Conservation (phyloP, 78 protist genomes). For the Guillardia theta region DNA sequence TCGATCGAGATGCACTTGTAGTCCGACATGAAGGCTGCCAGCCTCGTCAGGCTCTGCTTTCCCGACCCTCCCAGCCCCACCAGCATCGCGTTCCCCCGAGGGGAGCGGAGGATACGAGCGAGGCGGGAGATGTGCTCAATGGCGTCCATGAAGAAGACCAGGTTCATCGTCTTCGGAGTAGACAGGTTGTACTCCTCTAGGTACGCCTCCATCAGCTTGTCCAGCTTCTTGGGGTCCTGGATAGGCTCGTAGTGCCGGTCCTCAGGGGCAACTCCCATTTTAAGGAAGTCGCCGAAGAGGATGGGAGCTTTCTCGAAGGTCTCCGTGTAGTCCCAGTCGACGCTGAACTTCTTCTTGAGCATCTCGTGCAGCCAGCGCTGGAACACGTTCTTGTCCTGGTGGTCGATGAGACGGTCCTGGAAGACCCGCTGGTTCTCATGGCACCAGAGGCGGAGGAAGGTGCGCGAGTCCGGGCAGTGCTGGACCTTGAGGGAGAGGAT, state of each 20-base stretch:
- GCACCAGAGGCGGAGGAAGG: conserved; percentile 55
- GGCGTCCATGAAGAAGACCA: conserved; percentile 72
- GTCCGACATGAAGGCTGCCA: conserved; percentile 58
- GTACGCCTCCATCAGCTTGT: conserved; percentile 52
- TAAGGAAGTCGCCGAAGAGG: conserved; percentile 43
- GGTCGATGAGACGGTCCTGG: conserved; percentile 72
- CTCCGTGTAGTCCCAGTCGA: conserved; percentile 48
- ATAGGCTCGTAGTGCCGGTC: conserved; percentile 35
- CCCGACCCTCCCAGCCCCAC: conserved; percentile 74
- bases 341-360: neutral
- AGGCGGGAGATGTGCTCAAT: conserved; percentile 53
- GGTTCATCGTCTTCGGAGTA: conserved; percentile 53
- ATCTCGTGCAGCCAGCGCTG: neutral
- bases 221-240: conserved; percentile 42
- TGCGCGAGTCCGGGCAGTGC: neutral
- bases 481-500: conserved; percentile 52
- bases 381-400: conserved; percentile 43
- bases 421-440: conserved; percentile 81
- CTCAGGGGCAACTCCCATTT: neutral
- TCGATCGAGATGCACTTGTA: conserved; percentile 42
- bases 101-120: conserved; percentile 55
- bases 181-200: conserved; percentile 59
- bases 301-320: neutral
- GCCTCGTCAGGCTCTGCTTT: conserved; percentile 64
- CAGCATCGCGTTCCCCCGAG: conserved; percentile 68